phyloP scores from a whole-genome alignment of 257 asterid genomes.

The Osmanthus fragrans region DNA sequence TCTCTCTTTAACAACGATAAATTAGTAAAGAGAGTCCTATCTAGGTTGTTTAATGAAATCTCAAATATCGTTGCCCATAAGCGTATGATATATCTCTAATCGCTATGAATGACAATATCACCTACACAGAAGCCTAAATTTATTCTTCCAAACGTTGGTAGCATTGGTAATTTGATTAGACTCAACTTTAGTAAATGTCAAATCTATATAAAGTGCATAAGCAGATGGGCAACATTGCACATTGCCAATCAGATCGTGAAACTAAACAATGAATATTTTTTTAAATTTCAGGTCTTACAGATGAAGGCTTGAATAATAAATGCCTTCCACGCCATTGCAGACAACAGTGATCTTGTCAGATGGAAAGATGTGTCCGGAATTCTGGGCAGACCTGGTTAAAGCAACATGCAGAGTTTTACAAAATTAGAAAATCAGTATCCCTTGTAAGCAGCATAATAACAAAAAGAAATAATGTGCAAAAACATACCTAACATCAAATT shows the following conservation, averaged over 20 bases:
- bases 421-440: not conserved
- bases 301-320: constrained; percentile 72
- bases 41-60: not conserved
- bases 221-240: not conserved
- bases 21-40: not conserved
- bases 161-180: not conserved
- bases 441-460: not conserved
- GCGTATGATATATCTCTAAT: not conserved
- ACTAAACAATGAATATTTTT: not conserved
- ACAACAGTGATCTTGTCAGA: constrained; percentile 70
- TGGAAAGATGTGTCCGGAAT: constrained; percentile 35
- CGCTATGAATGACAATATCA: not conserved
- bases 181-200: not conserved
- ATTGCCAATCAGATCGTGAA: not conserved
- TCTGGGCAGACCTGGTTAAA: constrained; percentile 49
- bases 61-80: not conserved
- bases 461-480: constrained; percentile 18
- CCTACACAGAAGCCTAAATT: not conserved
- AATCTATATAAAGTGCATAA: not conserved
- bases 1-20: not conserved
- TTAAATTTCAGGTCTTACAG: constrained; percentile 52
- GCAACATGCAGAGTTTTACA: not conserved
- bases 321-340: constrained; percentile 78
- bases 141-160: not conserved
- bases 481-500: constrained; percentile 48